Conservation (phyloP, 2,329 filamentous ascomycete species). For the Fusarium robinianum region DNA sequence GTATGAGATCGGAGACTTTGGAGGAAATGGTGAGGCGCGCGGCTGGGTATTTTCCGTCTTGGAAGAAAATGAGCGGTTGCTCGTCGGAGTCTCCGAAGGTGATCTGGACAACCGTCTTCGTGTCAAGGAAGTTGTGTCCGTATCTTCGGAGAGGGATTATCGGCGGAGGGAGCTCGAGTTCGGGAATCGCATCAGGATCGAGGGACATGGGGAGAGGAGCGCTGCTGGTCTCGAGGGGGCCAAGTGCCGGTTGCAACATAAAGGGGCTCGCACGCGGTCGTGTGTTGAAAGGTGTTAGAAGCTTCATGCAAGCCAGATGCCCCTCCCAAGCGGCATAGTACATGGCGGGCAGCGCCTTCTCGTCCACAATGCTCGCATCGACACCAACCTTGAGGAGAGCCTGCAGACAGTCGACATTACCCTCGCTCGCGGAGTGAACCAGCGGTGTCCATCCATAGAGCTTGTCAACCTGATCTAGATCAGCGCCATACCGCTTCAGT, state of each 20-base stretch:
- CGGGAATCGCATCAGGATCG: conserved; percentile 87
- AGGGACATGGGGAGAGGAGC: conserved; percentile 66
- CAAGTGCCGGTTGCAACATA: conserved; percentile 49
- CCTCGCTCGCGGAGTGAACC: conserved; percentile 95
- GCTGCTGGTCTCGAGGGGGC: conserved; percentile 52
- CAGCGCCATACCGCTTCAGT: conserved; percentile 81
- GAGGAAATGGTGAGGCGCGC: conserved; percentile 95
- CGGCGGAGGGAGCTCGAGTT: conserved; percentile 88
- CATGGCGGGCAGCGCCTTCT: conserved; percentile 92
- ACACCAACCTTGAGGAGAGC: conserved; percentile 79
- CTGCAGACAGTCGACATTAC: conserved; percentile 85
- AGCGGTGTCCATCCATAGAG: conserved; percentile 97
- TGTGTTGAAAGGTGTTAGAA: conserved; percentile 68
- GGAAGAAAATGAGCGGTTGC: conserved; percentile 88
- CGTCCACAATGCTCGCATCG: conserved; percentile 79
- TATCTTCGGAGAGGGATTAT: conserved; percentile 95
- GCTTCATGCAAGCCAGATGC: conserved; percentile 89
- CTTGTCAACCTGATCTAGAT: conserved; percentile 92
- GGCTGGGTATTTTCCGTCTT: conserved; percentile 94
- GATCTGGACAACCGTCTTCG: conserved; percentile 93
- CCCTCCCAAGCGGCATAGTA: conserved; percentile 99
- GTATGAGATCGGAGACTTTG: conserved; percentile 93
- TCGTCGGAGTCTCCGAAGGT: conserved; percentile 80
- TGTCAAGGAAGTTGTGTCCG: conserved; percentile 97
- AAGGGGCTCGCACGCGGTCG: conserved; percentile 50